phyloP scores from a whole-genome alignment of 306 rosid species.

The Casuarina cunninghamiana region DNA sequence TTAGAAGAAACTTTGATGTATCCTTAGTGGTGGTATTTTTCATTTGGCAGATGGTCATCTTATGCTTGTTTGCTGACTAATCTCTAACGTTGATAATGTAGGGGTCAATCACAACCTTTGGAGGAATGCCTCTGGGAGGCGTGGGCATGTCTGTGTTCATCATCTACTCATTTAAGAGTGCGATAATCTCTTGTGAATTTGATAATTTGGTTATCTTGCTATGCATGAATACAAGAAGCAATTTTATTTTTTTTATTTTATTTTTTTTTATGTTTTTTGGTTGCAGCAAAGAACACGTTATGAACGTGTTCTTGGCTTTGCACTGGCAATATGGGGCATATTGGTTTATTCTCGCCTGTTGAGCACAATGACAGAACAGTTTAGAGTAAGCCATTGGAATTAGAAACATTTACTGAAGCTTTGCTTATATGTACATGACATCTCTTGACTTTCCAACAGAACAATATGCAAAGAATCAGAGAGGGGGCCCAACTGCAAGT shows the following conservation, averaged over 20 bases:
- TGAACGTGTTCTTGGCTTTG: slow-evolving; percentile 89
- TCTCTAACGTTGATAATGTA: slow-evolving; percentile 32
- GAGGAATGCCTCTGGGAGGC: slow-evolving; percentile 99
- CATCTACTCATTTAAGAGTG: slow-evolving; percentile 88
- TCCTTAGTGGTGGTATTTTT: not conserved
- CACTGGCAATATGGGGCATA: slow-evolving; percentile 98
- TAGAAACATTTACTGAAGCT: slow-evolving; percentile 10
- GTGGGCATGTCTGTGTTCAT: slow-evolving; percentile 91
- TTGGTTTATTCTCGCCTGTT: slow-evolving; percentile 83
- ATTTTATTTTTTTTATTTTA: too few species aligned
- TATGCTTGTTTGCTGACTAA: slow-evolving; percentile 36
- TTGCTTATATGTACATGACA: slow-evolving; percentile 20
- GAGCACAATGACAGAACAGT: slow-evolving; percentile 95
- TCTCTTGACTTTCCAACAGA: slow-evolving; percentile 51
- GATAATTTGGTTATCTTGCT: slow-evolving; percentile 13
- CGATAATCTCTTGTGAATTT: slow-evolving; percentile 30
- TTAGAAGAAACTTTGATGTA: slow-evolving; percentile 16
- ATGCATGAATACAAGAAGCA: not conserved
- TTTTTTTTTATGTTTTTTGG: slow-evolving; percentile 7
- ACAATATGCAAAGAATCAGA: slow-evolving; percentile 86
- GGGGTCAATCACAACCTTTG: slow-evolving; percentile 59
- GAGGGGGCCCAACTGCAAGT: slow-evolving; percentile 98
- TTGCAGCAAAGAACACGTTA: slow-evolving; percentile 80
- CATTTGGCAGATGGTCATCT: slow-evolving; percentile 14
- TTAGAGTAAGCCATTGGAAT: slow-evolving; percentile 67